Evolutionary conservation across 441 rosid species (phyloP), one percentile per base, ranked within the genome.

Genomic region (Pelargonium myrrhifolium): DNA sequence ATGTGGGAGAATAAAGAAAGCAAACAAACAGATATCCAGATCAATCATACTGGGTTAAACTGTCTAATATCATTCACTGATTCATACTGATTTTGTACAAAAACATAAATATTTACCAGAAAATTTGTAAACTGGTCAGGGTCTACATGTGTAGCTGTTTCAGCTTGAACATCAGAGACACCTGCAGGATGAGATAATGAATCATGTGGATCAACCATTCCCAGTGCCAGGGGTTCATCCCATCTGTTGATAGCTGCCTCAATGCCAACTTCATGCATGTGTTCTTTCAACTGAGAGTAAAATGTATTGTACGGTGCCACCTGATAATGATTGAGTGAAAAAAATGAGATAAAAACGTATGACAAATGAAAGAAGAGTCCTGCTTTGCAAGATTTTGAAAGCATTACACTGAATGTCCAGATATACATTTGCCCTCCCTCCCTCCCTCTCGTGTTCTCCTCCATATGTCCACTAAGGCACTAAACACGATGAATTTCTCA

Each of bases 151-250:
- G 88, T 67, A 26, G 98, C 97, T 75, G 96, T 78, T 80, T 95
- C 99, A 55, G 99, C 86, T 77, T 89, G 98, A 72, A 83, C 85
- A 82, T 92, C 99, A 69, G 98, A 90, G 12, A 85, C 96, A 51
- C 99, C 99, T 1, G 99, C 98, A 59, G 98, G 96, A 85, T 95
- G 99, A 70, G 97, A 86, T 64, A 90, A 74, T 18, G 99, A 95
- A 74, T 95, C 99, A 22, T 95, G 99, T 9, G 98, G 97, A 83
- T 95, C 99, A 76, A 95, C 81, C 65, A 86, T 83, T 76, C 98
- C 99, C 74, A 92, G 77, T 65, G 92, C 79, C 81, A 92, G 79
- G 62, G 93, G 89, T 79, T 87, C 92, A 80, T 92, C 85, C 99
- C 99, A 95, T 78, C 78, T 84, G 84, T 95, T 95, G 72, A 85